phyloP scores from a whole-genome alignment of 2,329 filamentous ascomycete genomes.

The Diaporthe capsici region DNA sequence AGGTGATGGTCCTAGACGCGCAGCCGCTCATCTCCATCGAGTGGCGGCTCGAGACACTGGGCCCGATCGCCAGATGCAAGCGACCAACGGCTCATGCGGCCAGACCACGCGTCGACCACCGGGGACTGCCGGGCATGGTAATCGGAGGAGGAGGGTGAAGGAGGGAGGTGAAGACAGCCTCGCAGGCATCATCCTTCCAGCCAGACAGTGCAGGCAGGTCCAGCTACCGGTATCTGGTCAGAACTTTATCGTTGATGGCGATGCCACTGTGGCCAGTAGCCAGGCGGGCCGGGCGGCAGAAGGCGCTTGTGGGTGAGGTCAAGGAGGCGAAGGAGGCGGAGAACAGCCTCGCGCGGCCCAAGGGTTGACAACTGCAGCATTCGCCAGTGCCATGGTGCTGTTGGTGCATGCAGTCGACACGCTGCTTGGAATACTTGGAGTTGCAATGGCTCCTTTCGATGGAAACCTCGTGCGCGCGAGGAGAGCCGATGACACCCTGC shows the following conservation, averaged over 20 bases:
- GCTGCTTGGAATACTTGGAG: neutral
- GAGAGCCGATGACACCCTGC: conserved; percentile 9
- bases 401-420: neutral
- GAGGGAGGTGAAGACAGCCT: neutral
- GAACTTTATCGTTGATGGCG: neutral
- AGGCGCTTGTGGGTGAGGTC: neutral
- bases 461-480: neutral
- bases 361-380: neutral
- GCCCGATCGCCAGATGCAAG: conserved; percentile 21
- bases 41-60: conserved; percentile 7
- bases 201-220: neutral
- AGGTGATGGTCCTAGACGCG: conserved; percentile 3
- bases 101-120: neutral
- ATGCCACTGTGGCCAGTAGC: neutral
- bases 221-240: neutral
- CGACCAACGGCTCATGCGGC: neutral
- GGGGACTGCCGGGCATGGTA: too few relatives aligned
- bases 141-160: neutral
- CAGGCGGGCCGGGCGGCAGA: neutral
- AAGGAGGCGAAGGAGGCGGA: neutral
- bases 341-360: neutral
- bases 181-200: neutral
- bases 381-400: neutral
- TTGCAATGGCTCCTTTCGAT: neutral
- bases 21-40: conserved; percentile 24